phyloP scores from a whole-genome alignment of 495 filamentous ascomycete species.

The Neurospora hispaniola region DNA sequence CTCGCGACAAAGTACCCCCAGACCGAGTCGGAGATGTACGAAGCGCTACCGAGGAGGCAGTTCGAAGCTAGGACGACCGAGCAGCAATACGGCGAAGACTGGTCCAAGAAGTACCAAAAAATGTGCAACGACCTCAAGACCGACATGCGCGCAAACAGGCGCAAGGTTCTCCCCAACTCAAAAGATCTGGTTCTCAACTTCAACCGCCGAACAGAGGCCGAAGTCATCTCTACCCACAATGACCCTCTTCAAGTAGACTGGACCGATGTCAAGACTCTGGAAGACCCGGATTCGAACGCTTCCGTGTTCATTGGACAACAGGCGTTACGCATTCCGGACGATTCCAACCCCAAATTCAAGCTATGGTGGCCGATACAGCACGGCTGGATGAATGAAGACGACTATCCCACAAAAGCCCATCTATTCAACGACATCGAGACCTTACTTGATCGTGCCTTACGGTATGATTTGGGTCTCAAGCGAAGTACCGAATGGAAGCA shows the following conservation, averaged over 20 bases:
- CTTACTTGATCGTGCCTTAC: conserved; percentile 78
- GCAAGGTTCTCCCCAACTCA: conserved; percentile 85
- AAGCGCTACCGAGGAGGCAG: conserved; percentile 78
- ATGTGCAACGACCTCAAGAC: conserved; percentile 80
- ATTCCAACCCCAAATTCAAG: conserved; percentile 81
- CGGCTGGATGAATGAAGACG: conserved; percentile 81
- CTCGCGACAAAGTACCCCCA: conserved; percentile 66
- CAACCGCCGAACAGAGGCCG: conserved; percentile 70
- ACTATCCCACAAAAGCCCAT: conserved; percentile 65
- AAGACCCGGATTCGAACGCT: conserved; percentile 43
- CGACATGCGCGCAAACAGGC: conserved; percentile 85
- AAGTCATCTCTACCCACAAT: conserved; percentile 85
- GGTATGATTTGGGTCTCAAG: conserved; percentile 65
- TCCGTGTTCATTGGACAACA: conserved; percentile 71
- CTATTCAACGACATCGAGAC: conserved; percentile 77
- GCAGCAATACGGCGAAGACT: conserved; percentile 84
- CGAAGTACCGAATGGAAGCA: conserved; percentile 73
- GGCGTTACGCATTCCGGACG: conserved; percentile 76
- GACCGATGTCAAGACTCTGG: conserved; percentile 64
- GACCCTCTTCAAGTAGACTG: conserved; percentile 87
- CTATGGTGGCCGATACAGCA: conserved; percentile 83
- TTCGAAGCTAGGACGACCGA: conserved; percentile 59
- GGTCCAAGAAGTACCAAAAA: conserved; percentile 62
- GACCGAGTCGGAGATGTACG: conserved; percentile 75
- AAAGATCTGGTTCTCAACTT: conserved; percentile 90